phyloP scores from a whole-genome alignment of 306 rosid species.

The Malus domestica region DNA sequence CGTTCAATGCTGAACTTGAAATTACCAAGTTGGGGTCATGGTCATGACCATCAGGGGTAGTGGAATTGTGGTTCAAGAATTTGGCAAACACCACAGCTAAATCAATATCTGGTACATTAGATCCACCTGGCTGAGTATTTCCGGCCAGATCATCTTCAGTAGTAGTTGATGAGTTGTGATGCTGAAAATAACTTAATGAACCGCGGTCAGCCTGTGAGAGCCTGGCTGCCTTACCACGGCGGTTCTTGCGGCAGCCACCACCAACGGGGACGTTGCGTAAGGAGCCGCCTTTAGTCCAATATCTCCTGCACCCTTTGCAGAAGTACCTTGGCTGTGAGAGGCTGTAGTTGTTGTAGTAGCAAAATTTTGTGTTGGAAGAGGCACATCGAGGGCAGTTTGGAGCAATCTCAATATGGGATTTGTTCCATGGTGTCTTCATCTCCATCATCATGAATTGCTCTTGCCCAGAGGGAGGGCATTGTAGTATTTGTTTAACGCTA shows the following conservation, averaged over 20 bases:
- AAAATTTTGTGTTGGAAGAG: conserved; percentile 85
- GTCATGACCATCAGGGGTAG: neutral
- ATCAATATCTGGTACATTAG: conserved; percentile 47
- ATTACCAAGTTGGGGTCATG: neutral
- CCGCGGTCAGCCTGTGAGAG: neutral
- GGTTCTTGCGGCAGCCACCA: conserved; percentile 65
- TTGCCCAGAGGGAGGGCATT: neutral
- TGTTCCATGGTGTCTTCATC: conserved; percentile 32
- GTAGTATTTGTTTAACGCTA: neutral
- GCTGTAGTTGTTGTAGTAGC: conserved; percentile 98
- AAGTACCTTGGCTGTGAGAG: conserved; percentile 82
- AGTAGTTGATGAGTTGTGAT: neutral
- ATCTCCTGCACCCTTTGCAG: conserved; percentile 79
- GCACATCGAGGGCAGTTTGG: conserved; percentile 90
- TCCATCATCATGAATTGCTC: conserved; percentile 10
- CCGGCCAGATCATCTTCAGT: neutral
- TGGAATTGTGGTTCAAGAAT: conserved; percentile 42
- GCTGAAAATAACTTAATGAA: neutral
- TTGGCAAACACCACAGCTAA: conserved; percentile 69
- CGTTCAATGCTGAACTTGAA: neutral
- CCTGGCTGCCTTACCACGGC: conserved; percentile 30
- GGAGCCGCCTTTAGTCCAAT: conserved; percentile 97
- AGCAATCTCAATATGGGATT: conserved; percentile 48
- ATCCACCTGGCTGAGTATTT: neutral
- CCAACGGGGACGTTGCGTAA: conserved; percentile 79